phyloP scores from a whole-genome alignment of 2,329 filamentous ascomycete species.

The Fusarium austroafricanum region DNA sequence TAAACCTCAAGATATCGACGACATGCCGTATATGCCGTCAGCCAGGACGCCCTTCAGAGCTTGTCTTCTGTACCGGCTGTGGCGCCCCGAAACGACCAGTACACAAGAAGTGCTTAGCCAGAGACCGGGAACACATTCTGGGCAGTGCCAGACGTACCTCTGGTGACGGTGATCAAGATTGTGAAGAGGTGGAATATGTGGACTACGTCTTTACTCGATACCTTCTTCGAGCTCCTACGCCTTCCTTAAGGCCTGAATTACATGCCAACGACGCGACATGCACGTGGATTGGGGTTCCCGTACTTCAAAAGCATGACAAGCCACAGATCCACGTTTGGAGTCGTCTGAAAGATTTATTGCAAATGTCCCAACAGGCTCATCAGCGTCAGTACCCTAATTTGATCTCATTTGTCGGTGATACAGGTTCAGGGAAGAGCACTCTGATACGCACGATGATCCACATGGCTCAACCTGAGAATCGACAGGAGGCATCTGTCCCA shows the following conservation, averaged over 20 bases:
- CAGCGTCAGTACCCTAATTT: conserved; percentile 17
- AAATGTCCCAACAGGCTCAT: background rate
- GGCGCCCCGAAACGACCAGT: background rate
- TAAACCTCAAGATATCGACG: background rate
- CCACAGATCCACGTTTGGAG: conserved; percentile 18
- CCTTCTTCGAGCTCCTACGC: background rate
- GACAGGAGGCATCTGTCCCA: background rate
- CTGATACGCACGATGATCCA: conserved; percentile 25
- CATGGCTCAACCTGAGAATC: background rate
- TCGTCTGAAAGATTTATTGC: background rate
- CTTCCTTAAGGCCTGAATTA: background rate
- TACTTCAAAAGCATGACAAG: background rate
- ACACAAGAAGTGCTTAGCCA: background rate
- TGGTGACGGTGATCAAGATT: background rate
- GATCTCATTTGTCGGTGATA: conserved; percentile 31
- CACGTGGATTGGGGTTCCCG: conserved; percentile 13
- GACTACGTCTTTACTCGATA: conserved; percentile 9
- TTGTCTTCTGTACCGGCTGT: conserved; percentile 6
- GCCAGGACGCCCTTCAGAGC: background rate
- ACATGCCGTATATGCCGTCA: background rate
- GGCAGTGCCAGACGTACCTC: background rate
- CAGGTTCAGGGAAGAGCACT: conserved; percentile 28
- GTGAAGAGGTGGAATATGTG: background rate
- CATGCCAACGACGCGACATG: background rate
- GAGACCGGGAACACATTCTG: background rate